phyloP scores from a whole-genome alignment of 2,329 filamentous ascomycete genomes.

The Nothopassalora personata region DNA sequence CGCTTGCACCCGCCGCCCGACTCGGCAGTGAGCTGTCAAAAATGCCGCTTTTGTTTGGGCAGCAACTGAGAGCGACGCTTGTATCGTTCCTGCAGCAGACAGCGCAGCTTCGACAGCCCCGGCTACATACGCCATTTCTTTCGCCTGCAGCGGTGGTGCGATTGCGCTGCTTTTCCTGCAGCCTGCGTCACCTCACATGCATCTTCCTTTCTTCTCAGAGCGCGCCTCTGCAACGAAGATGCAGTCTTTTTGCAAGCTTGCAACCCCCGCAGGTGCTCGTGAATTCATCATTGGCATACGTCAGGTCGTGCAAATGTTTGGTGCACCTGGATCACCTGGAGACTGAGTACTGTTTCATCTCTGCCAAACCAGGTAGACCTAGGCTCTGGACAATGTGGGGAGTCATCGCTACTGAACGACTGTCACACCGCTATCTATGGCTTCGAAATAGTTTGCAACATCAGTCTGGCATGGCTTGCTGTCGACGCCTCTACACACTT shows the following conservation, averaged over 20 bases:
- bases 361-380: not conserved
- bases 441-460: not conserved
- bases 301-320: not conserved
- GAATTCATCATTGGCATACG: not conserved
- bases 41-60: not conserved
- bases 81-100: slow-evolving; percentile 4
- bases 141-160: not conserved
- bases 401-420: not conserved
- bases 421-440: not conserved
- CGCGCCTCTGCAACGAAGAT: not conserved
- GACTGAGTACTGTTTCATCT: not conserved
- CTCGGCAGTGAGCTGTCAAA: not conserved
- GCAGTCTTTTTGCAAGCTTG: not conserved
- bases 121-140: not conserved
- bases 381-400: not conserved
- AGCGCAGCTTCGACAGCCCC: not conserved
- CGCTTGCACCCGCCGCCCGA: not conserved
- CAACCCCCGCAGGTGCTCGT: not conserved
- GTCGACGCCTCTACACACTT: not conserved
- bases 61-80: not conserved
- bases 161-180: slow-evolving; percentile 1
- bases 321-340: not conserved
- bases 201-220: not conserved
- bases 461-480: not conserved
- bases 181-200: not conserved